A percentile compares a stretch with the other conserved stretches of the same genome.
Evolutionary conservation across 495 filamentous ascomycete species (phyloP).

Genomic region (Platismatia glauca): DNA sequence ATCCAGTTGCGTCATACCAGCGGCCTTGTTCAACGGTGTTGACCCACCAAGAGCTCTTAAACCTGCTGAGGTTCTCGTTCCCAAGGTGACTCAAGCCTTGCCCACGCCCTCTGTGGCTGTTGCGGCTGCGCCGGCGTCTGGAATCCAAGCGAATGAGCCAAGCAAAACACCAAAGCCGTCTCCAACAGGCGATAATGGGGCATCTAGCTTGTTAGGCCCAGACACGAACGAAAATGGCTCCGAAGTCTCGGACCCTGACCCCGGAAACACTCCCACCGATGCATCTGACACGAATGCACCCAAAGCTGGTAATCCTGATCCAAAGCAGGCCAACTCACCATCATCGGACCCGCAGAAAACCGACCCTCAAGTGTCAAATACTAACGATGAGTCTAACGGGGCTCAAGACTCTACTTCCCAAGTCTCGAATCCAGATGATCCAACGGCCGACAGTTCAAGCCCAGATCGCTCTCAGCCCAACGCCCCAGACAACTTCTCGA

Average conservation of each 20-base stretch:
- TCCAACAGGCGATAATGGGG: background rate
- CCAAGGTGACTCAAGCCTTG: background rate
- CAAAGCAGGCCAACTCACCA: background rate
- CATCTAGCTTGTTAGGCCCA: background rate
- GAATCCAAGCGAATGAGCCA: background rate
- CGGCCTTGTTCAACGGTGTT: slow-evolving; percentile 7
- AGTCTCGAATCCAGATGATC: background rate
- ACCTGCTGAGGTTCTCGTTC: background rate
- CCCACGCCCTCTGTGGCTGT: background rate
- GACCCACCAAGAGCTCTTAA: slow-evolving; percentile 6
- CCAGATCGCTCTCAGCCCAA: background rate
- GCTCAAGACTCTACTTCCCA: background rate
- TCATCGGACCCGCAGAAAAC: background rate
- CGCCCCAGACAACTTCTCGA: background rate
- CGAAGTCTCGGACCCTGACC: background rate
- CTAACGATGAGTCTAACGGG: background rate
- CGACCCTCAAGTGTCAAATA: background rate
- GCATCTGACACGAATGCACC: background rate
- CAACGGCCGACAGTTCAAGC: background rate
- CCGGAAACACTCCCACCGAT: no score
- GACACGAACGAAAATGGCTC: background rate
- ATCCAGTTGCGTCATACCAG: background rate
- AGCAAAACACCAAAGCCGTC: background rate
- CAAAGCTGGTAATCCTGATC: background rate
- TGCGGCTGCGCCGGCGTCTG: background rate